Base-by-base conservation (phyloP, 169 alveolate genomes). In the Cryptosporidium muris region DNA sequence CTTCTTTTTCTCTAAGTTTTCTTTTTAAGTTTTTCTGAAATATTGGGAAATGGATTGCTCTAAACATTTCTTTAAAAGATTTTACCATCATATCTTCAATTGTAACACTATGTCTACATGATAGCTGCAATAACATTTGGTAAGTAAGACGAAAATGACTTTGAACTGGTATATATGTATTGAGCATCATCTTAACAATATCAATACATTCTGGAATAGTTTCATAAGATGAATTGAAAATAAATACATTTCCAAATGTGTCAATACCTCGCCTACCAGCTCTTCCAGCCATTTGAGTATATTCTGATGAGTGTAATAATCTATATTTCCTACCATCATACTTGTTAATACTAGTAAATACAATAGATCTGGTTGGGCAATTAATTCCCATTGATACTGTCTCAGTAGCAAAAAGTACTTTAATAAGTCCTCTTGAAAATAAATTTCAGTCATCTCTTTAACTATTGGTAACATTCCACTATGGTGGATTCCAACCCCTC, bases 221-320 rank as follows among this genome's bases (percentile, higher is more conserved):
- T 43, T 92, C 95, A 1, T 92, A 89, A 54, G 98, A 94, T 1
- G 91, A 88, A 52, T 89, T 64, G 60, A 94, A 94, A 14, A 98
- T 88, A 81, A 95, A 96, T 3, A 97, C 99, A 82, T 95, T 93
- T 9, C 99, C 99, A 62, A 92, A 93, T 3, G 88, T 88, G 89
- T 98, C 99, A 47, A 97, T 93, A 11, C 99, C 99, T 89, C 99
- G 94, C 80, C 99, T 94, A 16, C 99, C 99, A 3, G 99, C 99
- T 82, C 99, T 94, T 3, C 99, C 99, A 2, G 99, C 95, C 99
- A 98, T 98, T 92, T 93, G 97, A 7, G 99, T 94, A 88, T 98
- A 98, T 88, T 98, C 99, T n/a, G 99, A 93, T 9, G 99, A 94
- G 9, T 93, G 91, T 45, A 98, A 89, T 54, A 91, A 89, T 52